Percentiles rank a stretch among this genome's conserved stretches.
Conservation (phyloP, 2,329 filamentous ascomycete species). For the Pestalotiopsis sp. region DNA sequence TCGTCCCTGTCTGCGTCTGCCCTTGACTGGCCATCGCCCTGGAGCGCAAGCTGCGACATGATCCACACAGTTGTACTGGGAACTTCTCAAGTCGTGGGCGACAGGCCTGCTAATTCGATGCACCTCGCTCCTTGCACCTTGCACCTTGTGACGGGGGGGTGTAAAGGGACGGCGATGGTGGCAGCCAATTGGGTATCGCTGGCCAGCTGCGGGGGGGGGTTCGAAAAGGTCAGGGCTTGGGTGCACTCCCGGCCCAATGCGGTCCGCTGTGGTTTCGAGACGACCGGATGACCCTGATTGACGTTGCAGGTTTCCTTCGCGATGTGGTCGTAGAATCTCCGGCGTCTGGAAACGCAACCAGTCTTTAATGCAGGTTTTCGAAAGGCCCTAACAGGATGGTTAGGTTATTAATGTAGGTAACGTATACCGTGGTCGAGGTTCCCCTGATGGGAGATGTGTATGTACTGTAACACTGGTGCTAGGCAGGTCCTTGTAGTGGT, state of each 20-base stretch:
- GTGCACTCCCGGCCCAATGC: constrained; percentile 31
- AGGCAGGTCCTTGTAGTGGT: not conserved
- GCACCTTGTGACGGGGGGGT: constrained; percentile 15
- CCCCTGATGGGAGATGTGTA: not conserved
- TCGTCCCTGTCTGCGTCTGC: not conserved
- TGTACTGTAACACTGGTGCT: not conserved
- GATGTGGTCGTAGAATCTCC: constrained; percentile 8
- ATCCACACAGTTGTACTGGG: constrained; percentile 41
- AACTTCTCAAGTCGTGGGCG: constrained; percentile 17
- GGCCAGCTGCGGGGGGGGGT: constrained; percentile 28
- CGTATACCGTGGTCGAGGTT: not conserved
- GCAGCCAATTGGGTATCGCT: constrained; percentile 31
- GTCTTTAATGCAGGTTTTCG: not conserved
- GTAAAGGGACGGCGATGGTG: constrained; percentile 22
- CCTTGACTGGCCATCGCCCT: constrained; percentile 38
- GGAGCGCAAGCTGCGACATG: constrained; percentile 58
- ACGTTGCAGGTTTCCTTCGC: constrained; percentile 39
- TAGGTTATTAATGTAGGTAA: not conserved
- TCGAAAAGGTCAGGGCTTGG: constrained; percentile 30
- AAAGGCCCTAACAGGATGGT: not conserved
- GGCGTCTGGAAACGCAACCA: constrained; percentile 8
- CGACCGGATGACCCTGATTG: constrained; percentile 48
- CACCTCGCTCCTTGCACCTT: constrained; percentile 11
- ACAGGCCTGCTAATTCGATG: not conserved
- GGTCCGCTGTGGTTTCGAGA: constrained; percentile 38